phyloP scores from a whole-genome alignment of 371 early-diverging fungal species.

The Sporodiniella umbellata region DNA sequence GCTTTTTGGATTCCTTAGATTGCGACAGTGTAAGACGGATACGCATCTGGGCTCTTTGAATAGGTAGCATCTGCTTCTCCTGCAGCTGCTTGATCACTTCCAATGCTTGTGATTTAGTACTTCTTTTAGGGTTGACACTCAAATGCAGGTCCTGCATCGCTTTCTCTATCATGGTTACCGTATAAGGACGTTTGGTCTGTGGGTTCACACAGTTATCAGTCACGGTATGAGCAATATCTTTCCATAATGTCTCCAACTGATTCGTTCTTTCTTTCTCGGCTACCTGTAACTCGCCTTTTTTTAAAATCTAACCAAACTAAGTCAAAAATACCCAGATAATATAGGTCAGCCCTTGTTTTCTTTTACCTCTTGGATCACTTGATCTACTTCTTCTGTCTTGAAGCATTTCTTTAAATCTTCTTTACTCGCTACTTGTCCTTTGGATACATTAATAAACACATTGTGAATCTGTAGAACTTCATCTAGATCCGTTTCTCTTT shows the following conservation, averaged over 20 bases:
- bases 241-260: slow-evolving; percentile 74
- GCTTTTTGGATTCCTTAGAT: slow-evolving; percentile 82
- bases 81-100: slow-evolving; percentile 92
- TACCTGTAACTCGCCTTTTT: slow-evolving; percentile 95
- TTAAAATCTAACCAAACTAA: slow-evolving; percentile 65
- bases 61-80: slow-evolving; percentile 83
- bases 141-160: slow-evolving; percentile 92
- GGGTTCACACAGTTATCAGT: slow-evolving; percentile 96
- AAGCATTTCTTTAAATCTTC: slow-evolving; percentile 88
- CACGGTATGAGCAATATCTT: slow-evolving; percentile 92
- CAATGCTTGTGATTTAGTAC: slow-evolving; percentile 84
- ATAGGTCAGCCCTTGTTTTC: too few species aligned
- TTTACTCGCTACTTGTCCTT: slow-evolving; percentile 90
- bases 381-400: slow-evolving; percentile 79
- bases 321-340: too few species aligned
- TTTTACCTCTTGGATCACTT: slow-evolving; percentile 79
- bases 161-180: slow-evolving; percentile 96
- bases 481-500: slow-evolving; percentile 89
- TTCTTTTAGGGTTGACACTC: slow-evolving; percentile 83
- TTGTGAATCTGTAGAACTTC: slow-evolving; percentile 93
- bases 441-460: slow-evolving; percentile 94
- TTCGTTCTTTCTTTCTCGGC: slow-evolving; percentile 92
- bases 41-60: slow-evolving; percentile 93
- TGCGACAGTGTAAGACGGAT: slow-evolving; percentile 70
- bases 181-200: slow-evolving; percentile 90